Conservation (phyloP, 2,329 filamentous ascomycete species). For the Exserohilum turcica region DNA sequence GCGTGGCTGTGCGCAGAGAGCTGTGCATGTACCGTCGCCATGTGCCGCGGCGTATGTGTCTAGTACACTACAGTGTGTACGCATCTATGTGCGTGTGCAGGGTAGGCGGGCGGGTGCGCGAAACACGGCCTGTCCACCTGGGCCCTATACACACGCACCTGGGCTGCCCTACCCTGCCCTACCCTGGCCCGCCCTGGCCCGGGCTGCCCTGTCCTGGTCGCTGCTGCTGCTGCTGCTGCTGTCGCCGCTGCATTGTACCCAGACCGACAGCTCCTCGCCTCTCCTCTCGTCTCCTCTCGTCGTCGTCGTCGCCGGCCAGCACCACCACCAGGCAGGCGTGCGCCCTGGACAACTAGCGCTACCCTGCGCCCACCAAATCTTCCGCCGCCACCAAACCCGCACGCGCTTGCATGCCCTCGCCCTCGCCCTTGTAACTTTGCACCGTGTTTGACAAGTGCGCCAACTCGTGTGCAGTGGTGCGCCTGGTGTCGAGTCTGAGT, state of each 20-base stretch:
- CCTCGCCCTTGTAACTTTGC: conserved; percentile 1
- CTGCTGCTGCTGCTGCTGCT: not conserved
- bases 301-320: no score
- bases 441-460: conserved; percentile 7
- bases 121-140: not conserved
- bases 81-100: not conserved
- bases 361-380: conserved; percentile 8
- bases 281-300: no score
- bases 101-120: not conserved
- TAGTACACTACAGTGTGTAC: no score
- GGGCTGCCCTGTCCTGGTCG: no score
- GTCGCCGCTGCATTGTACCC: not conserved
- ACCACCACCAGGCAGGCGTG: not conserved
- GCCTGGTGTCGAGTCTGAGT: not conserved
- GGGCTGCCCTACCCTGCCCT: no score
- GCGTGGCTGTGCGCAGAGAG: no score
- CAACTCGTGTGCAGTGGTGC: not conserved
- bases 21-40: no score
- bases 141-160: no score
- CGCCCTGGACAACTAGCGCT: conserved; percentile 5
- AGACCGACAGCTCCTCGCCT: no score
- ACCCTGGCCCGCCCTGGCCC: no score
- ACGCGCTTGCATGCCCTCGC: conserved; percentile 1
- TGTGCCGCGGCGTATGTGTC: no score
- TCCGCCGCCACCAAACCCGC: conserved; percentile 5